Conservation (phyloP, 139 green algal species). For the Coelastrella sp. region DNA sequence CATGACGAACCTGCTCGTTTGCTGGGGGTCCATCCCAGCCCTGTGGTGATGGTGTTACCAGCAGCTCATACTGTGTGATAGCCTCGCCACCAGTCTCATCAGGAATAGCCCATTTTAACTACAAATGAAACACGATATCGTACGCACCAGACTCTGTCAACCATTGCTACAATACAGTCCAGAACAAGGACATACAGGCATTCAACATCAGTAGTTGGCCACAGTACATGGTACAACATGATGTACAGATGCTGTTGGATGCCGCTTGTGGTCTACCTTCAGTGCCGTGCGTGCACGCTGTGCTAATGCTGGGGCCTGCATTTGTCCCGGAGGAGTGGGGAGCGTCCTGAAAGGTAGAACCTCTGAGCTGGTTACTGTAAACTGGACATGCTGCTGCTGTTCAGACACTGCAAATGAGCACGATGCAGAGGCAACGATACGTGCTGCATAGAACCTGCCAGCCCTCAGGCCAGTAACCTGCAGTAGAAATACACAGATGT, state of each 20-base stretch:
- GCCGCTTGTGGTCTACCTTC: constrained; percentile 70
- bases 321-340: constrained; percentile 56
- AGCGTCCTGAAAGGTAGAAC: constrained; percentile 59
- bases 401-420: not conserved
- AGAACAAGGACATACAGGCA: too few species aligned
- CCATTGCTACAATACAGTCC: too few species aligned
- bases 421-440: constrained; percentile 43
- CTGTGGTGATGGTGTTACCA: constrained; percentile 60
- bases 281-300: constrained; percentile 62
- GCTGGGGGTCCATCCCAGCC: constrained; percentile 44
- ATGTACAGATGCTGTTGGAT: too few species aligned
- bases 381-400: constrained; percentile 42
- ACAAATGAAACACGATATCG: too few species aligned
- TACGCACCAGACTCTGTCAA: too few species aligned
- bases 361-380: constrained; percentile 45
- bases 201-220: too few species aligned
- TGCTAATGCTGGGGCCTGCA: constrained; percentile 58
- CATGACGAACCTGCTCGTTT: constrained; percentile 20
- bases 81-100: constrained; percentile 72
- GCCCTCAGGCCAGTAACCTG: constrained; percentile 68
- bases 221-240: too few species aligned
- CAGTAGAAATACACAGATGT: too few species aligned
- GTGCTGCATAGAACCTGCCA: constrained; percentile 63
- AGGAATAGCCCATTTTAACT: constrained; percentile 77
- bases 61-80: constrained; percentile 63